phyloP scores from a whole-genome alignment of 495 filamentous ascomycete species.

The Lichina pygmaea region DNA sequence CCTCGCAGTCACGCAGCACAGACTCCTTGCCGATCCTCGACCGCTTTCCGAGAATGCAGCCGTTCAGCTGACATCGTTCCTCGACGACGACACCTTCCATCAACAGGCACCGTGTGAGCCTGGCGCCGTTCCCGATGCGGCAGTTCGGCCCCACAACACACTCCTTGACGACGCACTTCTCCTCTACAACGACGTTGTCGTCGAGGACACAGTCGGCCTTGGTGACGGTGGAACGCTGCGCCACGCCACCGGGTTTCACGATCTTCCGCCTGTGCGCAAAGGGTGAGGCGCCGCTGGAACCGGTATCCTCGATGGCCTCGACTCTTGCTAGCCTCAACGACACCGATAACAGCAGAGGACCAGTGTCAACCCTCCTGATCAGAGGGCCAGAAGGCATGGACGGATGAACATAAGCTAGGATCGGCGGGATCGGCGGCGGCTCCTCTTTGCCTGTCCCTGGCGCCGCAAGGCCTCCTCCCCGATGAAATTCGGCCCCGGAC shows the following conservation, averaged over 20 bases:
- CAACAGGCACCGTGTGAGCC: constrained; percentile 53
- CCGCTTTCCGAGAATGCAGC: constrained; percentile 55
- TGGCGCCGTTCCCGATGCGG: constrained; percentile 54
- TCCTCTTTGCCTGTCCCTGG: background rate
- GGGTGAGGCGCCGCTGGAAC: constrained; percentile 27
- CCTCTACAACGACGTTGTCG: constrained; percentile 62
- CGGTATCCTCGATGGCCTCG: constrained; percentile 37
- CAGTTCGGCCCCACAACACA: constrained; percentile 66
- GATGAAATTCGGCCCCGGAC: background rate
- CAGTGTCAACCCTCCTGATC: constrained; percentile 68
- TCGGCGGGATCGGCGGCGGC: constrained; percentile 23
- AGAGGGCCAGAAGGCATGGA: constrained; percentile 20
- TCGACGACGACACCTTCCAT: constrained; percentile 78
- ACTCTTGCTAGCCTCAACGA: constrained; percentile 70
- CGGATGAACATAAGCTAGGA: constrained; percentile 56
- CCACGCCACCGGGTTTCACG: constrained; percentile 49
- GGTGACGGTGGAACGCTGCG: constrained; percentile 48
- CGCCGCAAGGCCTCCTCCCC: background rate
- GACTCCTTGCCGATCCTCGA: constrained; percentile 51
- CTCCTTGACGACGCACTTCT: constrained; percentile 67
- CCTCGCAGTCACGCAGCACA: constrained; percentile 60
- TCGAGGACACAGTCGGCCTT: constrained; percentile 51
- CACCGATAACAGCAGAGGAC: constrained; percentile 47
- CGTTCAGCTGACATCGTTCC: constrained; percentile 46
- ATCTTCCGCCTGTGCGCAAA: constrained; percentile 55